These are phyloP conservation scores for Globisporangium okanoganense DNA, from an alignment of 352 stramenopile genomes.

Conservation along the genomic window DNA sequence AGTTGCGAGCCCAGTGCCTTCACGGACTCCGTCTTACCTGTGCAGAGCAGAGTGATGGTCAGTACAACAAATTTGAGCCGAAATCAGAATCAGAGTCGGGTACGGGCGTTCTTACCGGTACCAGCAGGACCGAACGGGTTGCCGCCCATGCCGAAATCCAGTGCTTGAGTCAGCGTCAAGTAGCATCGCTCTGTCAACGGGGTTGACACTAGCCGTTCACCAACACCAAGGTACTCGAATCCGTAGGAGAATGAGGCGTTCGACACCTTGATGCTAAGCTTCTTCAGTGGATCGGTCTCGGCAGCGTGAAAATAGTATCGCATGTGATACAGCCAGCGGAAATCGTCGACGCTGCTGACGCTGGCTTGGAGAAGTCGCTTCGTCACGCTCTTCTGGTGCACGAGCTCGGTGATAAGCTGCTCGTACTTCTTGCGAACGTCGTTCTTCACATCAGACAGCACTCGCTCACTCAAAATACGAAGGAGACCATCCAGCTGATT, in stretches of 20 bases:
- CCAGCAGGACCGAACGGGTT: slow-evolving; percentile 99
- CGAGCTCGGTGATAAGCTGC: slow-evolving; percentile 99
- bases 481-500: slow-evolving; percentile 84
- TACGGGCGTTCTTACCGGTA: no score
- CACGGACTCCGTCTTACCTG: slow-evolving; percentile 99
- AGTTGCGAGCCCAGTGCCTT: slow-evolving; percentile 99
- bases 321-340: slow-evolving; percentile 99
- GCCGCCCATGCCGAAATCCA: slow-evolving; percentile 98
- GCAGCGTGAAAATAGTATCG: slow-evolving; percentile 95
- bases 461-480: slow-evolving; percentile 95
- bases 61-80: no score
- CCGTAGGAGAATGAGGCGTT: slow-evolving; percentile 99
- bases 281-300: slow-evolving; percentile 84
- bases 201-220: slow-evolving; percentile 99
- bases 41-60: no score
- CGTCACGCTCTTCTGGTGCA: slow-evolving; percentile 98
- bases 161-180: slow-evolving; percentile 98
- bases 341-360: slow-evolving; percentile 89
- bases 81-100: no score
- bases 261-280: slow-evolving; percentile 96
- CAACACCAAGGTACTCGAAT: slow-evolving; percentile 99
- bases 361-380: slow-evolving; percentile 87
- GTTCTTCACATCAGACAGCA: slow-evolving; percentile 92
- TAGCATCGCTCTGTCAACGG: slow-evolving; percentile 99
- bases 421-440: slow-evolving; percentile 99